Base-by-base conservation (phyloP, 129 eudicot genomes). In the Chrysanthemum lavandulifolium region DNA sequence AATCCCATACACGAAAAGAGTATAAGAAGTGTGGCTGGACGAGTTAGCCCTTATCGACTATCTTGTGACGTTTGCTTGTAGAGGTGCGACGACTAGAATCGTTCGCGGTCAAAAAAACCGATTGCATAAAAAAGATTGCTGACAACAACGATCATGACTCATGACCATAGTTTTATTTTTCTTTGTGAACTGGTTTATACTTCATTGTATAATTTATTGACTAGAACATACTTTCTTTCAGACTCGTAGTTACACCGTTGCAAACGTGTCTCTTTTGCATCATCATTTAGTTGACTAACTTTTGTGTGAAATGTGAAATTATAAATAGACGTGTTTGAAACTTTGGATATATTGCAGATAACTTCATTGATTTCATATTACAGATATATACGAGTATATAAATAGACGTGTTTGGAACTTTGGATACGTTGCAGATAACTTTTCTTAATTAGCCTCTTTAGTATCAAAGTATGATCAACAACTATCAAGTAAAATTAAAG, bases 221-320 rank as follows among this genome's bases (percentile, higher is more conserved):
- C 79, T 23, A 65, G 54, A 56, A 53, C 54, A 45, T 51, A 45
- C 43, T 9, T 27, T 48, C 43, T 9, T 27, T 48, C 53, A 54
- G 45, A 67, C 67, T 56, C 59, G 10, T 21, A 40, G 47, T 8
- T 19, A 29, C 23, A 48, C 18, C 54, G 25, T 66, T 16, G 16
- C 58, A n/a, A 53, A 53, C 50, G 56, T 7, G 43, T 76, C 31
- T 53, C 80, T 67, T 47, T 49, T 68, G 55, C 75, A 13, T 76
- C 67, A 33, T 48, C 75, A 27, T 76, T 21, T 68, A 27, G 51
- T 61, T 48, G 49, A 72, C 49, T 29, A 67, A 45, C 14, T 68
- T 48, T 48, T 21, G 36, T 18, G 36, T 62, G 18, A 23, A 48
- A 50, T 31, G 68, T 18, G 29, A 57, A 57, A 57, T 10, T 57